phyloP scores from a whole-genome alignment of 2,329 filamentous ascomycete species.

The Metarhizium sp. region DNA sequence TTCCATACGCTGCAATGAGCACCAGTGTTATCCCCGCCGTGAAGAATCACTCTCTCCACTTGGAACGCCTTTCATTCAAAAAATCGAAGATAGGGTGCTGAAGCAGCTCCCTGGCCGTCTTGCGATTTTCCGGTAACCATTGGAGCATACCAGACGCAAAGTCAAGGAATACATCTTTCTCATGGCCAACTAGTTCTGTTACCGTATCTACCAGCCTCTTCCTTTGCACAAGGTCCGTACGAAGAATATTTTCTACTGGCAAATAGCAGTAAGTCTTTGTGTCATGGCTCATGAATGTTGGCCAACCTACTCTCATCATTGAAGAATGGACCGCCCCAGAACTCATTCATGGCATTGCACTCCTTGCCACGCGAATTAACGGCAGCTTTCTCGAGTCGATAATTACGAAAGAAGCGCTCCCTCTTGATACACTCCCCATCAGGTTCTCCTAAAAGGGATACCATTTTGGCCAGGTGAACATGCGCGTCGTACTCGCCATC shows the following conservation, averaged over 20 bases:
- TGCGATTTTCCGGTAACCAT: slow-evolving; percentile 16
- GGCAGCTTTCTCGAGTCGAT: background rate
- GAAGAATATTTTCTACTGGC: slow-evolving; percentile 6
- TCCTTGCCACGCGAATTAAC: background rate
- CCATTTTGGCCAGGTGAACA: slow-evolving; percentile 13
- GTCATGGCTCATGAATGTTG: background rate
- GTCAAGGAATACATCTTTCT: slow-evolving; percentile 15
- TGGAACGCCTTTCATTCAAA: background rate
- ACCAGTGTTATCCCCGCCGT: background rate
- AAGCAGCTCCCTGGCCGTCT: slow-evolving; percentile 14
- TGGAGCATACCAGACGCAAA: slow-evolving; percentile 15
- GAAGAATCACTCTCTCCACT: background rate
- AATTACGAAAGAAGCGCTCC: slow-evolving; percentile 9
- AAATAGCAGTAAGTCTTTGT: background rate
- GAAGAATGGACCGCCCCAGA: slow-evolving; percentile 13
- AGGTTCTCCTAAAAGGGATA: slow-evolving; percentile 10
- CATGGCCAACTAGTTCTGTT: slow-evolving; percentile 9
- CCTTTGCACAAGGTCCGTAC: slow-evolving; percentile 7
- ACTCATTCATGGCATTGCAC: slow-evolving; percentile 11
- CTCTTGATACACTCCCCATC: slow-evolving; percentile 6
- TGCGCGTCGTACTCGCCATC: slow-evolving; percentile 15
- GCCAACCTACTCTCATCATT: slow-evolving; percentile 6
- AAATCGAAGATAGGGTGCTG: slow-evolving; percentile 11
- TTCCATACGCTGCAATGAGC: background rate
- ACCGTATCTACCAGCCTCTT: slow-evolving; percentile 9